Evolutionary conservation across 2,329 filamentous ascomycete species (phyloP), one percentile per base, ranked within the genome.

Genomic region (Exophiala sideris): DNA sequence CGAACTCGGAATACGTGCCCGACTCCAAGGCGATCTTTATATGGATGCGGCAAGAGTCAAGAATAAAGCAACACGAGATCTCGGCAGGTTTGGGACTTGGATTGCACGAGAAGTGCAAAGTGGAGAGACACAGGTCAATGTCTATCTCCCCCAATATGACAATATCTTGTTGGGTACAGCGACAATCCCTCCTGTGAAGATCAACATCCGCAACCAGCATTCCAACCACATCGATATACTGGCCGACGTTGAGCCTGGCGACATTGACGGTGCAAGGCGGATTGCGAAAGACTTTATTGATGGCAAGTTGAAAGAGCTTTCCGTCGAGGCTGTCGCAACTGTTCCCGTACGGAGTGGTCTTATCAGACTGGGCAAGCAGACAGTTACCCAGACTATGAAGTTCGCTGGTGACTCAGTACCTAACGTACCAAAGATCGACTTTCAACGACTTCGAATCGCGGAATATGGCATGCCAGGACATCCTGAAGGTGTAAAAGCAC

Each of bases 271-370:
- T 5, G 84, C 96, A 62, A 85, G 89, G 56, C 81, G 80, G 55
- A 81, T 97, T 59, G 90, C 89, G 44, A 90, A 94, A 68, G 88
- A 96, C 69, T 97, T 90, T 85, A 74, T 99, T 56, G 84, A 88
- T 50, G 91, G 91, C 36, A 85, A 83, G 50, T 75, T 97, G 54
- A 80, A 84, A 9, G 77, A 80, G 52, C 73, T 99, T 53, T 83
- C 81, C 57, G 75, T 97, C 11, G 79, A 85, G 50, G 92, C 87
- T 40, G 87, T 86, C 65, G 86, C 89, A 21, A 76, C 85, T 36
- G 76, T 97, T 35, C 79, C 79, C 32, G 72, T 97, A 52, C 90
- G 85, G 68, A 88, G 91, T 44, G 92, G 94, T 20, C 72, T 95
- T 46, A 75, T 97, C 56, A 82, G 82, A 41, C 77, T 97, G 18